phyloP scores from a whole-genome alignment of 768 basidiomycete genomes.

The Hypsizygus marmoreus region DNA sequence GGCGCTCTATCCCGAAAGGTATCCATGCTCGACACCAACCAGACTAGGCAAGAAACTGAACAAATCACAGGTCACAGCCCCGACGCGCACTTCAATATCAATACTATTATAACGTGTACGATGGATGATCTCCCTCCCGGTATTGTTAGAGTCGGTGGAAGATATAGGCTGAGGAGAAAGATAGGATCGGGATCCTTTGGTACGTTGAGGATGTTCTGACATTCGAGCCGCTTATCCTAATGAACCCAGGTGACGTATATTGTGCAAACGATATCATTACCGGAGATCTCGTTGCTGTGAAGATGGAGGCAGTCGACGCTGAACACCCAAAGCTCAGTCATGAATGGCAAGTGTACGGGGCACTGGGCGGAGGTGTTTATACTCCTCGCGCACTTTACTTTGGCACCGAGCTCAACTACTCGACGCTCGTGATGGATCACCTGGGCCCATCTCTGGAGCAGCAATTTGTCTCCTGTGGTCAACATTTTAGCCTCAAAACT shows the following conservation, averaged over 20 bases:
- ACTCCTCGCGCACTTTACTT: no score
- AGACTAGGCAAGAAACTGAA: no score
- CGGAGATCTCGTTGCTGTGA: not conserved
- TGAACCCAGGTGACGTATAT: not conserved
- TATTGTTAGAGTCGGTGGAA: constrained; percentile 5
- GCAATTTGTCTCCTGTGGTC: no score
- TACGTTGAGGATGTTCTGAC: not conserved
- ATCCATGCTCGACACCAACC: no score
- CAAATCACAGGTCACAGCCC: no score
- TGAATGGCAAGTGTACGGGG: no score
- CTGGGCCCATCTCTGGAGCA: no score
- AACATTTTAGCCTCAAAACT: no score
- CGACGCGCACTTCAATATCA: not conserved
- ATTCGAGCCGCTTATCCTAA: not conserved
- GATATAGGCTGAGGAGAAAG: constrained; percentile 1
- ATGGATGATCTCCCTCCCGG: constrained; percentile 8
- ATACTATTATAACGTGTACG: not conserved
- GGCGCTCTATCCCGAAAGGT: no score
- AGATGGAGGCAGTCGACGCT: not conserved
- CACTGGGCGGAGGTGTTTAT: no score
- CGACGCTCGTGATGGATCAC: no score
- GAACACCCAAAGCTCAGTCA: not conserved
- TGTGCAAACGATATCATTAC: not conserved
- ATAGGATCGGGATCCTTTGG: constrained; percentile 6
- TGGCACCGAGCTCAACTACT: no score